Percentiles rank a stretch among this genome's conserved stretches.
phyloP scores from a whole-genome alignment of 331 rosid genomes.

The Stylosanthes scabra region DNA sequence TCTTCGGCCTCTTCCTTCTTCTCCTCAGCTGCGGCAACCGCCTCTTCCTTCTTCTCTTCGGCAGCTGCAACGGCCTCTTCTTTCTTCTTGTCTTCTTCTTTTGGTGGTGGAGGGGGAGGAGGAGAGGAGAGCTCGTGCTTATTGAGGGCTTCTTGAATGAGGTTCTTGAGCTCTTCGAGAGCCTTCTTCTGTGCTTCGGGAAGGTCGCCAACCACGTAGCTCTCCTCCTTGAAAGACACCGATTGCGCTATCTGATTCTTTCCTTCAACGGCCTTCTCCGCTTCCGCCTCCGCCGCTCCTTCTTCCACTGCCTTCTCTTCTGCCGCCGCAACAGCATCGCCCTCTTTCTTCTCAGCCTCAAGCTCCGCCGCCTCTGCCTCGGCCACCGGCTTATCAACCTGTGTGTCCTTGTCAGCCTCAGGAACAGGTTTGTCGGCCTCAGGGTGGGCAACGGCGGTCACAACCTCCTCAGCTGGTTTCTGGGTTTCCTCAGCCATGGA shows the following conservation, averaged over 20 bases:
- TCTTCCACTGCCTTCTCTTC: conserved; percentile 10
- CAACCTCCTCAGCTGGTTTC: conserved; percentile 26
- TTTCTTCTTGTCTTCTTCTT: conserved; percentile 26
- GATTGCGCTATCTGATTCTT: conserved; percentile 58
- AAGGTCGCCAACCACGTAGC: conserved; percentile 78
- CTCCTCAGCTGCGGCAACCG: neutral
- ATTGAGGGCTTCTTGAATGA: conserved; percentile 76
- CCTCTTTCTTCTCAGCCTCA: conserved; percentile 33
- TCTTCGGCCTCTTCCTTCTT: neutral
- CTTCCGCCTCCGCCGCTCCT: conserved; percentile 27
- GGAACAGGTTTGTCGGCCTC: neutral
- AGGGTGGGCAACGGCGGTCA: neutral
- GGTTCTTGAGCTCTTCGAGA: conserved; percentile 73
- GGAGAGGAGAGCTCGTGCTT: conserved; percentile 71
- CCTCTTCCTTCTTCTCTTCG: conserved; percentile 6
- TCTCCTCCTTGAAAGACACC: conserved; percentile 93
- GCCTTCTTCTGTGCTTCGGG: conserved; percentile 89
- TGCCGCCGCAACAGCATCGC: neutral
- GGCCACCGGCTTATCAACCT: conserved; percentile 34
- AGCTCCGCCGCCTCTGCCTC: no score
- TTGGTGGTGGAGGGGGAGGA: conserved; percentile 43
- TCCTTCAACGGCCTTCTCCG: conserved; percentile 40
- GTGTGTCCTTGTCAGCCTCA: conserved; percentile 6
- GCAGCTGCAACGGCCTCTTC: neutral
- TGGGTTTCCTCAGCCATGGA: conserved; percentile 55